Base-by-base conservation (phyloP, 2,329 filamentous ascomycete genomes). In the Polytolypa hystricis region DNA sequence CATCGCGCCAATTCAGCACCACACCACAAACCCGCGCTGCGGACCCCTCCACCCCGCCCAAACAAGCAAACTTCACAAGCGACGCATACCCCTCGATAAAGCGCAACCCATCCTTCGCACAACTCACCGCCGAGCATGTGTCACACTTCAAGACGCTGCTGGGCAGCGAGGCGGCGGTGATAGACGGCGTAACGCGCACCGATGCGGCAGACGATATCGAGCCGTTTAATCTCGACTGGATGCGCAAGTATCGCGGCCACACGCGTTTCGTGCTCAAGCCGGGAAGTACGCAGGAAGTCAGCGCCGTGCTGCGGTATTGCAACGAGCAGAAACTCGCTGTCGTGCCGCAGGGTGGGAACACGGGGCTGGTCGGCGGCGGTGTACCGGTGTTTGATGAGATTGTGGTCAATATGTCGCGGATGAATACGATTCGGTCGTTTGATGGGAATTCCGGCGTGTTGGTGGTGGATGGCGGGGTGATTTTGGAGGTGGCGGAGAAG, bases 321-420 rank as follows among this genome's bases (percentile, higher is more conserved):
- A 96, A 96, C 61, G 79, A 93, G 49, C 79, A 89, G 51, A 77
- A 78, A 64, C 73, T 98, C 44, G 91, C 91, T 15, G 87, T 98
- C 3, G 91, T 96, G 29, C 91, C 91, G 0, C 91, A 98, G 63
- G 93, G 93, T 47, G 91, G 91, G 39, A 98, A 98, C 61, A 94
- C 91, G 2, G 93, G 91, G 5, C 71, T 98, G 21, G 91, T 98
- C 2, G 93, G 91, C 40, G 91, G 91, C 33, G 93, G 85, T 1
- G 84, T 98, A 18, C 91, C 93, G 1, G 86, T 98, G 14, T 98
- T 96, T 56, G 93, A 98, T 57, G 93, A 98, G 69, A 94, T 98
- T 49, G 83, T 98, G 50, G 73, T 98, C 66, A 94, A 80, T 62
- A 78, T 91, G 57, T 73, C 76, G 47, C 81, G 85, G 46, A 91